A percentile compares a stretch with the other conserved stretches of the same genome.
Evolutionary conservation across 495 filamentous ascomycete species (phyloP).

Genomic region (Penicillium alfredii): DNA sequence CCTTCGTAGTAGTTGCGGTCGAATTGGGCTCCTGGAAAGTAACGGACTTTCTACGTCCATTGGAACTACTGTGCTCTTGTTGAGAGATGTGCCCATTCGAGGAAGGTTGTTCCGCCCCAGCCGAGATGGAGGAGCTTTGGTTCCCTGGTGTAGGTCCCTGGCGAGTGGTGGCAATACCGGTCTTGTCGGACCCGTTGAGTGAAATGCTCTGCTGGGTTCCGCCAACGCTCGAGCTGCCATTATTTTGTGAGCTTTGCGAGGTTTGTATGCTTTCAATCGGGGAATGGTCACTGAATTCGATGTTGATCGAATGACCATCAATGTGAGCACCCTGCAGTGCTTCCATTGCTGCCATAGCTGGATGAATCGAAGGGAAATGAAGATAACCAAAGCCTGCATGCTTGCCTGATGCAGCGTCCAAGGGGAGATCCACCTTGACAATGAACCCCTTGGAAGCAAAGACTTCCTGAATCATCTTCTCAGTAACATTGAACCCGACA

Average conservation of each 20-base stretch:
- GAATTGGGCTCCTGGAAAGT: slow-evolving; percentile 9
- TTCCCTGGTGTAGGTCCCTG: no score
- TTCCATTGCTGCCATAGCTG: slow-evolving; percentile 71
- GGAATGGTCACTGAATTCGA: slow-evolving; percentile 65
- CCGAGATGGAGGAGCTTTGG: no score
- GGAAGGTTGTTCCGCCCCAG: no score
- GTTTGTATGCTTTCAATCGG: slow-evolving; percentile 18
- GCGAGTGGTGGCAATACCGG: no score
- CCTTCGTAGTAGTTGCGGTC: neutral
- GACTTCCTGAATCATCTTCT: slow-evolving; percentile 63
- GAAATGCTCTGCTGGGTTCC: no score
- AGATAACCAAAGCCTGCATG: slow-evolving; percentile 95
- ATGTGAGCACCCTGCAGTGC: slow-evolving; percentile 68
- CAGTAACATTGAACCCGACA: slow-evolving; percentile 73
- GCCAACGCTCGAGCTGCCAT: no score
- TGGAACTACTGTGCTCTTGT: neutral
- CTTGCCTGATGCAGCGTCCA: slow-evolving; percentile 68
- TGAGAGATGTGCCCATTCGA: neutral
- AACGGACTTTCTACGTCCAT: slow-evolving; percentile 16
- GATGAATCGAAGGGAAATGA: slow-evolving; percentile 65
- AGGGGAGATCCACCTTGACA: slow-evolving; percentile 75
- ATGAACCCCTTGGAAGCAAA: slow-evolving; percentile 70
- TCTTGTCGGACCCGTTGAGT: no score
- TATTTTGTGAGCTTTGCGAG: slow-evolving; percentile 1
- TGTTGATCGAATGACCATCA: slow-evolving; percentile 74